Conservation (phyloP, 202 grass and related monocot genomes). For the Musa balbisiana region DNA sequence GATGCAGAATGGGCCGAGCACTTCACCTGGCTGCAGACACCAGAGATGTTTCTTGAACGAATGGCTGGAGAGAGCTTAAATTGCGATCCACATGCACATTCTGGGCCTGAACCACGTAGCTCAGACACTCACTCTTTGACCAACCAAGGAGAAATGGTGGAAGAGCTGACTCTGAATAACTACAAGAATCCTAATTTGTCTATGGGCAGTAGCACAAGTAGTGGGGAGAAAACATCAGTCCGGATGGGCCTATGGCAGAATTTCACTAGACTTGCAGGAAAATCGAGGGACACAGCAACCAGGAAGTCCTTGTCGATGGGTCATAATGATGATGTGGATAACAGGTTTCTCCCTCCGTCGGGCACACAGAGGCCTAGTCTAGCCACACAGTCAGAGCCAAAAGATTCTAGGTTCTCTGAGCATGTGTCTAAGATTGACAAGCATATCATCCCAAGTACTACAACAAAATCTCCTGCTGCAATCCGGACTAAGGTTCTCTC, state of each 20-base stretch:
- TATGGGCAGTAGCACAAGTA: slow-evolving; percentile 42
- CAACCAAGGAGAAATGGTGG: slow-evolving; percentile 44
- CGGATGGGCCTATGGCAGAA: slow-evolving; percentile 78
- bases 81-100: slow-evolving; percentile 20
- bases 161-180: slow-evolving; percentile 83
- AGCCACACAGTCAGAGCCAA: slow-evolving; percentile 25
- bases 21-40: slow-evolving; percentile 46
- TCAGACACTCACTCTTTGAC: slow-evolving; percentile 28
- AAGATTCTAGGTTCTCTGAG: neutral
- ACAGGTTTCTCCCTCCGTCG: slow-evolving; percentile 29
- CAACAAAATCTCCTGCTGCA: slow-evolving; percentile 38
- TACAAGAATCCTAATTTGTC: slow-evolving; percentile 40
- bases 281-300: slow-evolving; percentile 25
- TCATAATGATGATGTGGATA: slow-evolving; percentile 28
- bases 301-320: slow-evolving; percentile 17
- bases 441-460: slow-evolving; percentile 27
- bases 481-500: slow-evolving; percentile 37
- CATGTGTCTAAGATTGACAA: slow-evolving; percentile 32
- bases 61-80: slow-evolving; percentile 25
- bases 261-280: slow-evolving; percentile 50
- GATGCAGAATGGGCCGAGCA: slow-evolving; percentile 63
- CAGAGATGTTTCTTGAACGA: slow-evolving; percentile 27
- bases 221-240: slow-evolving; percentile 38
- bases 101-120: slow-evolving; percentile 29
- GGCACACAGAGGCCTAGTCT: slow-evolving; percentile 25